A percentile compares a stretch with the other conserved stretches of the same genome.
phyloP scores from a whole-genome alignment of 2,329 filamentous ascomycete genomes.

The Magnaporthiopsis rhizophila region DNA sequence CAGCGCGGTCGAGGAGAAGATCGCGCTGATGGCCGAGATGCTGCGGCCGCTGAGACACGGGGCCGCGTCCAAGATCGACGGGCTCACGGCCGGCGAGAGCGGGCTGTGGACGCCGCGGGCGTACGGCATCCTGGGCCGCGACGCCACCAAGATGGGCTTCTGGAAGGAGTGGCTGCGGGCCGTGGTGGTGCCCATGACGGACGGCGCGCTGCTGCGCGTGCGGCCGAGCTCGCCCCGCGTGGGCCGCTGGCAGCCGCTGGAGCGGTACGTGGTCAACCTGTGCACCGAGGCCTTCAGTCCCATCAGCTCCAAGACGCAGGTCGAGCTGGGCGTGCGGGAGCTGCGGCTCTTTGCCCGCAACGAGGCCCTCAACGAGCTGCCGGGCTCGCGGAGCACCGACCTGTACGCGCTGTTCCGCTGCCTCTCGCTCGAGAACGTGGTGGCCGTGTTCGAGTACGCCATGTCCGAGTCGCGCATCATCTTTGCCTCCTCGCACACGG shows the following conservation, averaged over 20 bases:
- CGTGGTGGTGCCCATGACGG: slow-evolving; percentile 90
- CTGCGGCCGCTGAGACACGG: slow-evolving; percentile 86
- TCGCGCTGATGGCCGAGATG: slow-evolving; percentile 92
- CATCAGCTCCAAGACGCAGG: slow-evolving; percentile 87
- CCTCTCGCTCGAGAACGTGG: slow-evolving; percentile 83
- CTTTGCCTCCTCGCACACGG: slow-evolving; percentile 87
- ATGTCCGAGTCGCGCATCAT: slow-evolving; percentile 93
- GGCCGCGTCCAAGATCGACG: slow-evolving; percentile 94
- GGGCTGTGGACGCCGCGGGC: slow-evolving; percentile 93
- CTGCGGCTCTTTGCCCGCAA: slow-evolving; percentile 86
- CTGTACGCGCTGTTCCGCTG: slow-evolving; percentile 88
- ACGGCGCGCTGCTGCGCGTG: slow-evolving; percentile 73
- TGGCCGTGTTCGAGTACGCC: slow-evolving; percentile 87
- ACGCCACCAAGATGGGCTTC: slow-evolving; percentile 75
- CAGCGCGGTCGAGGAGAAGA: slow-evolving; percentile 93
- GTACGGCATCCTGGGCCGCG: slow-evolving; percentile 84
- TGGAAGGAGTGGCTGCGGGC: slow-evolving; percentile 99
- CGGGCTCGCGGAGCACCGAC: slow-evolving; percentile 83
- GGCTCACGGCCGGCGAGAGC: slow-evolving; percentile 88
- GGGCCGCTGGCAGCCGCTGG: slow-evolving; percentile 91
- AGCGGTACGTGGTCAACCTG: slow-evolving; percentile 93
- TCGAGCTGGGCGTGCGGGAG: slow-evolving; percentile 84
- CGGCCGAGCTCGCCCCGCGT: slow-evolving; percentile 83
- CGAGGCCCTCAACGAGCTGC: slow-evolving; percentile 87
- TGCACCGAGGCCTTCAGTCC: slow-evolving; percentile 93